Evolutionary conservation across 495 filamentous ascomycete species (phyloP).

Genomic region (Parmelia sp.): DNA sequence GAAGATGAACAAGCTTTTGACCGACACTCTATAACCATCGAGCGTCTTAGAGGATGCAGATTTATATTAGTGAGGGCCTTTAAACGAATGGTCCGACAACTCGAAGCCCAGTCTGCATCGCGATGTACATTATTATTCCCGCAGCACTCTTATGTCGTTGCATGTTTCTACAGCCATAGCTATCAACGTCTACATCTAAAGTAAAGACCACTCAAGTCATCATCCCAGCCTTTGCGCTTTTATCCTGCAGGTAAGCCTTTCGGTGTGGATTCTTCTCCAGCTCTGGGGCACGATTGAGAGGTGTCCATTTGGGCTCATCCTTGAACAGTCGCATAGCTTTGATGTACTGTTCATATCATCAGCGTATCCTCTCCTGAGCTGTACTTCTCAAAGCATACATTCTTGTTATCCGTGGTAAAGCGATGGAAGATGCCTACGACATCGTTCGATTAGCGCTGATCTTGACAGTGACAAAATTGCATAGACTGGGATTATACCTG

Average conservation of each 20-base stretch:
- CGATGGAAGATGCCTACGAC: constrained; percentile 72
- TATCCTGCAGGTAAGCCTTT: constrained; percentile 36
- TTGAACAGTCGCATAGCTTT: constrained; percentile 97
- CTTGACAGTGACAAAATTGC: not conserved
- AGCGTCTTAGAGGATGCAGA: not conserved
- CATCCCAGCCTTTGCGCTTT: constrained; percentile 20
- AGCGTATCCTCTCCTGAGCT: constrained; percentile 14
- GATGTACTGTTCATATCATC: constrained; percentile 60
- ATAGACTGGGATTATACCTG: constrained; percentile 42
- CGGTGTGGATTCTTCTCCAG: constrained; percentile 73
- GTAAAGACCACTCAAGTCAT: constrained; percentile 19
- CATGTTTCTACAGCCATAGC: not conserved
- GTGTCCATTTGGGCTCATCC: constrained; percentile 98
- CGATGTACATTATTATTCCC: constrained; percentile 3
- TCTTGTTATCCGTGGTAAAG: constrained; percentile 86
- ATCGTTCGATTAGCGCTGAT: not conserved
- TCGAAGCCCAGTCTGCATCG: not conserved
- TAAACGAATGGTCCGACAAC: not conserved
- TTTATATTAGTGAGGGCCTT: not conserved
- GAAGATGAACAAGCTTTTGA: constrained; percentile 98
- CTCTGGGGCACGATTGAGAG: constrained; percentile 73
- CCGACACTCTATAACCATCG: constrained; percentile 73
- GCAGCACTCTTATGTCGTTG: not conserved
- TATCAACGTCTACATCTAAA: not conserved
- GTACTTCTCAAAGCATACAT: constrained; percentile 53